A percentile compares a stretch with the other conserved stretches of the same genome.
Conservation (phyloP, 2,329 filamentous ascomycete species). For the Cylindrodendrum hubeiense region DNA sequence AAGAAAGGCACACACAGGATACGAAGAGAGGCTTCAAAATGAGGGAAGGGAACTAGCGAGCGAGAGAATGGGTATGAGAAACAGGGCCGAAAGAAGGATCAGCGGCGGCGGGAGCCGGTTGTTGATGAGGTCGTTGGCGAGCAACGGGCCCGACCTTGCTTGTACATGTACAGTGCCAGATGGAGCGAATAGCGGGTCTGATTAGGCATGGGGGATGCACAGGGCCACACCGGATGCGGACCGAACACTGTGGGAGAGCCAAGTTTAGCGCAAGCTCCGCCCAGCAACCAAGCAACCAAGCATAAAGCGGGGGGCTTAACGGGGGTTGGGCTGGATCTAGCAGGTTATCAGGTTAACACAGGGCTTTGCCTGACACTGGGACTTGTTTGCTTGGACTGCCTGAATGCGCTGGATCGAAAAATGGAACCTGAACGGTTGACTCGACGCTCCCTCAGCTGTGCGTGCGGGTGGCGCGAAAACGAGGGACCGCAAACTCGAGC, state of each 20-base stretch:
- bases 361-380: background rate
- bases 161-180: slow-evolving; percentile 27
- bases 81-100: slow-evolving; percentile 26
- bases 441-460: background rate
- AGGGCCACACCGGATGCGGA: slow-evolving; percentile 42
- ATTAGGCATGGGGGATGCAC: slow-evolving; percentile 17
- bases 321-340: slow-evolving; percentile 19
- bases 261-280: slow-evolving; percentile 39
- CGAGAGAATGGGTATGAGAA: slow-evolving; percentile 28
- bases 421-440: background rate
- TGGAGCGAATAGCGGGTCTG: slow-evolving; percentile 36
- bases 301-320: slow-evolving; percentile 20
- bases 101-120: slow-evolving; percentile 27
- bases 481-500: background rate
- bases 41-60: slow-evolving; percentile 28
- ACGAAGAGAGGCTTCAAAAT: slow-evolving; percentile 28
- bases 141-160: slow-evolving; percentile 35
- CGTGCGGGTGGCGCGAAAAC: slow-evolving; percentile 16
- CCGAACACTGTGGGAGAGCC: slow-evolving; percentile 32
- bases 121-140: slow-evolving; percentile 39
- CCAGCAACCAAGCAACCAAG: slow-evolving; percentile 33
- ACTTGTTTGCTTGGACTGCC: background rate
- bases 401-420: background rate
- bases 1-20: slow-evolving; percentile 27
- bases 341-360: slow-evolving; percentile 2